phyloP scores from a whole-genome alignment of 495 filamentous ascomycete genomes.

The Neurospora sp. region DNA sequence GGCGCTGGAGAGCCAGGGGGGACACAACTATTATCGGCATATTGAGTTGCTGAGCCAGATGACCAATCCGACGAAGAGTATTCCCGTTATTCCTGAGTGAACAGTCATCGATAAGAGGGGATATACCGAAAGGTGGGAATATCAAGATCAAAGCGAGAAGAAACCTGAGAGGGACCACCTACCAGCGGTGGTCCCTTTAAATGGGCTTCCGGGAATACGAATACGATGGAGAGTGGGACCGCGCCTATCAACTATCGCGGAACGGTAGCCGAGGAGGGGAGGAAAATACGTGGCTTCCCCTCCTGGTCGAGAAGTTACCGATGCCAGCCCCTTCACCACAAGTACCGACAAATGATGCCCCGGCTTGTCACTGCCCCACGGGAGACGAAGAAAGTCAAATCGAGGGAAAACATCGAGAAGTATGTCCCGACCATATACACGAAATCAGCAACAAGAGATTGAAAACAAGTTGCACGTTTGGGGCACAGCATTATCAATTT shows the following conservation, averaged over 20 bases:
- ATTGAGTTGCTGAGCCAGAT: constrained; percentile 41
- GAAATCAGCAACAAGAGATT: too few species aligned
- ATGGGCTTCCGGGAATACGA: neutral
- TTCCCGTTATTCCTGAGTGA: constrained; percentile 19
- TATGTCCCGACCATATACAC: too few species aligned
- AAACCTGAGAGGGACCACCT: neutral
- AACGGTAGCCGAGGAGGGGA: neutral
- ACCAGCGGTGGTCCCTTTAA: neutral
- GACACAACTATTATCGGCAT: constrained; percentile 28
- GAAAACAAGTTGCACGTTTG: too few species aligned
- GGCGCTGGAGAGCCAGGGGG: constrained; percentile 17
- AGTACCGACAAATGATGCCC: too few species aligned
- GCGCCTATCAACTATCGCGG: too few species aligned
- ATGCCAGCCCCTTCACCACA: neutral
- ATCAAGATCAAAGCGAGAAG: neutral
- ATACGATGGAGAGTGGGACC: neutral
- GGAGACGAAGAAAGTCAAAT: too few species aligned
- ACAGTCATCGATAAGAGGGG: neutral
- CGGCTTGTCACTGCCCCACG: too few species aligned
- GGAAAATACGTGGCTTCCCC: neutral
- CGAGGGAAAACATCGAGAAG: too few species aligned
- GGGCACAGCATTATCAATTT: too few species aligned
- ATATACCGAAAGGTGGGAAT: neutral
- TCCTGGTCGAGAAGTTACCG: neutral
- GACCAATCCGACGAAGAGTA: constrained; percentile 25